A percentile compares a stretch with the other conserved stretches of the same genome.
Conservation (phyloP, 306 rosid species). For the Trifolium subterraneum region DNA sequence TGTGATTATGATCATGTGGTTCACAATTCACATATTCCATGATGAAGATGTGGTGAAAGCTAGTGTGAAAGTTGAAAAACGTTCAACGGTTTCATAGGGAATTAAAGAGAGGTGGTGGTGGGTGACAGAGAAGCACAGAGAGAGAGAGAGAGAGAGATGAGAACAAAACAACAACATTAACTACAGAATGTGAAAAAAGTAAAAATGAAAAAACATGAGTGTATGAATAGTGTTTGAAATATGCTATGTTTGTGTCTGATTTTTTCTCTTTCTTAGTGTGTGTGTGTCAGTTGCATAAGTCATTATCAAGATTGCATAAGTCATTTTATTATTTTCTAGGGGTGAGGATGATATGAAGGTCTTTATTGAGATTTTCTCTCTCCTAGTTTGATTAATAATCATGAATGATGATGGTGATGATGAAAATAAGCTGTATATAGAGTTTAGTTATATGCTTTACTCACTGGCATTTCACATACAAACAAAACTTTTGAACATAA, state of each 20-base stretch:
- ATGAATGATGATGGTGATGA: constrained; percentile 35
- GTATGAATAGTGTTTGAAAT: constrained; percentile 36
- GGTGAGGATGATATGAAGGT: background rate
- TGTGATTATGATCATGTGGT: constrained; percentile 16
- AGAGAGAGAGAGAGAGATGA: constrained; percentile 22
- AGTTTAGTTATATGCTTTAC: constrained; percentile 24
- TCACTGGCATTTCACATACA: constrained; percentile 41
- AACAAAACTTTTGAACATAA: constrained; percentile 51
- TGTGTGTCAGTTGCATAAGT: constrained; percentile 63
- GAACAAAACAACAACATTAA: constrained; percentile 42
- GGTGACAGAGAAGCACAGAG: constrained; percentile 45
- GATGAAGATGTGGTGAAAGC: constrained; percentile 35
- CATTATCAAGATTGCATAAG: constrained; percentile 62
- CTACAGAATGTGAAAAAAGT: constrained; percentile 30
- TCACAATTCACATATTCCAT: background rate
- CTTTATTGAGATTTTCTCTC: constrained; percentile 22
- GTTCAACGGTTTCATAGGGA: constrained; percentile 48
- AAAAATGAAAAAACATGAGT: constrained; percentile 35
- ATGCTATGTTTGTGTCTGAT: constrained; percentile 12
- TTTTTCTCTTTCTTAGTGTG: constrained; percentile 30
- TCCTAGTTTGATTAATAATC: constrained; percentile 33
- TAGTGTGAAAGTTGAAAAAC: constrained; percentile 49
- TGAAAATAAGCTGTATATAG: constrained; percentile 1
- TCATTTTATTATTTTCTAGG: constrained; percentile 44
- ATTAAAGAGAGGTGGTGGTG: constrained; percentile 47